These are phyloP conservation scores for Fragilaria crotonensis DNA, from an alignment of 108 stramenopile species.

Conservation along the genomic window DNA sequence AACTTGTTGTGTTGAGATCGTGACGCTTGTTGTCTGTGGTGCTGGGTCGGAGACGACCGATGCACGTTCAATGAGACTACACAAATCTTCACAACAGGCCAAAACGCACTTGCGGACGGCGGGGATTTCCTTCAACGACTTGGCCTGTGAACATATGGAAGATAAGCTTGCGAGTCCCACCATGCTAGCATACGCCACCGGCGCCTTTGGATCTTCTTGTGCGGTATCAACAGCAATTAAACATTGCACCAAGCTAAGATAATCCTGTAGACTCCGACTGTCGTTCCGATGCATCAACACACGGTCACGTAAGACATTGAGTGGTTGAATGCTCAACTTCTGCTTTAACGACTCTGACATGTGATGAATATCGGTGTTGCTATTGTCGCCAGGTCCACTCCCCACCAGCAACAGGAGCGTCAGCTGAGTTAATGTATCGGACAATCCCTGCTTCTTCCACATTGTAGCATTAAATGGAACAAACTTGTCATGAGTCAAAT, in stretches of 20 bases:
- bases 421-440: constrained; percentile 11
- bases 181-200: constrained; percentile 23
- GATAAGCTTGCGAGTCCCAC: constrained; percentile 34
- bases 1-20: neutral
- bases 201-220: neutral
- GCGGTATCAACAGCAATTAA: constrained; percentile 30
- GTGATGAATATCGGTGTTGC: neutral
- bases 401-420: constrained; percentile 7
- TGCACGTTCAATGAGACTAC: constrained; percentile 4
- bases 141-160: constrained; percentile 12
- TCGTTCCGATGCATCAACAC: constrained; percentile 8
- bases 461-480: neutral
- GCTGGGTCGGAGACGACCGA: neutral
- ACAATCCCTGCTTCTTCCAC: constrained; percentile 1
- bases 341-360: too few relatives aligned
- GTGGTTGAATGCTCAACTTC: constrained; percentile 17
- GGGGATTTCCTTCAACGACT: neutral
- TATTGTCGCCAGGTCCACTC: too few relatives aligned
- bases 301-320: constrained; percentile 34
- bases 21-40: neutral
- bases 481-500: constrained; percentile 20
- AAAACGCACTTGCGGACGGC: constrained; percentile 4
- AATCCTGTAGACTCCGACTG: constrained; percentile 3
- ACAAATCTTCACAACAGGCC: constrained; percentile 2
- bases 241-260: constrained; percentile 24